A percentile compares a stretch with the other conserved stretches of the same genome.
Evolutionary conservation across 352 stramenopile genomes (phyloP).

Genomic region (Globisporangium nodosum): DNA sequence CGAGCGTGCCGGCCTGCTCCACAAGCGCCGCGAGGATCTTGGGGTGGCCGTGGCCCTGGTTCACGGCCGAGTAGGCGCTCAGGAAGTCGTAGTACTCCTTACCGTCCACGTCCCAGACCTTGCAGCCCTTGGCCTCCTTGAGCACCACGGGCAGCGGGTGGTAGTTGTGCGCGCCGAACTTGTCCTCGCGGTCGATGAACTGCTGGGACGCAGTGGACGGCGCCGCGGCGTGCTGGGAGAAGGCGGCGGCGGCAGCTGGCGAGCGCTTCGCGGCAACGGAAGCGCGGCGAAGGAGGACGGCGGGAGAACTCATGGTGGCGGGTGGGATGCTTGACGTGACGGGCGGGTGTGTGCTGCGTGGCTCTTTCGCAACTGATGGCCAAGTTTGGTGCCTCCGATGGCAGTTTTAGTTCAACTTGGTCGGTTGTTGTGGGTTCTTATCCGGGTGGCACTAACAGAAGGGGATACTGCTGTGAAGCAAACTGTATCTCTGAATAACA

Average conservation of each 20-base stretch:
- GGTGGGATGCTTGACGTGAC: background rate
- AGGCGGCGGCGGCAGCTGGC: background rate
- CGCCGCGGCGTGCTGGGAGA: background rate
- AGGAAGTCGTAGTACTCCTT: constrained; percentile 99
- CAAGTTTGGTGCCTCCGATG: background rate
- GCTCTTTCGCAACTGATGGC: background rate
- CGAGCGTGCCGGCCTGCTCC: constrained; percentile 93
- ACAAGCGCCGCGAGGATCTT: constrained; percentile 94
- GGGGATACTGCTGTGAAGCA: no score
- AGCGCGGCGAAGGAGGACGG: background rate
- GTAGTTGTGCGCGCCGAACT: constrained; percentile 98
- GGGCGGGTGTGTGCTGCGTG: background rate
- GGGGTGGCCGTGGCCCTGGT: constrained; percentile 97
- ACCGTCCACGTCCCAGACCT: constrained; percentile 96
- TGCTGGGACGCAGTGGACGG: constrained; percentile 12
- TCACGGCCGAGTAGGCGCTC: constrained; percentile 89
- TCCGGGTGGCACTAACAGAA: no score
- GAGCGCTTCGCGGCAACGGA: background rate
- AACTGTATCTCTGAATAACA: no score
- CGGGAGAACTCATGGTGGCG: background rate
- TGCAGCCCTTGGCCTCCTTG: constrained; percentile 84
- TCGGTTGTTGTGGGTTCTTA: no score
- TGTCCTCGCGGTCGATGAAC: constrained; percentile 87
- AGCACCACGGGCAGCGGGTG: constrained; percentile 97
- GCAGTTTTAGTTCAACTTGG: background rate